Conservation (phyloP, 1,139 yeast genomes). For the Sugiyamaella neomexicana region DNA sequence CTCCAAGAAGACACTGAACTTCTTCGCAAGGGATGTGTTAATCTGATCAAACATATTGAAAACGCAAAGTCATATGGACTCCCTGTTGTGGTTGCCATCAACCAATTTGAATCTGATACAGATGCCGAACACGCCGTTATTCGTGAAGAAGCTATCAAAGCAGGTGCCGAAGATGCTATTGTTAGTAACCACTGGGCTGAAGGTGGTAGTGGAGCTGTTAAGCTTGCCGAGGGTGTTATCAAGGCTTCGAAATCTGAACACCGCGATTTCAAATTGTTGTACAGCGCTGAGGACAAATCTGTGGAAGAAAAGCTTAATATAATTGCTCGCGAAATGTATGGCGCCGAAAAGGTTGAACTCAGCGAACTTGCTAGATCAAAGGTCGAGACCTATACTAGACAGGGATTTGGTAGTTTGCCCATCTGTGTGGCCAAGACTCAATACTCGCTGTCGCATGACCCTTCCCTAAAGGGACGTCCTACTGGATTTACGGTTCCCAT, state of each 20-base stretch:
- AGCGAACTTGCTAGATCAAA: constrained; percentile 82
- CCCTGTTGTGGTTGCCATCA: constrained; percentile 95
- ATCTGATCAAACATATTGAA: constrained; percentile 85
- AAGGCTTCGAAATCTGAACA: constrained; percentile 56
- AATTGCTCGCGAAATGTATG: constrained; percentile 91
- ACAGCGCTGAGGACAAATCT: constrained; percentile 63
- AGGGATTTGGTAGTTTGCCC: constrained; percentile 90
- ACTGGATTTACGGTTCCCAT: constrained; percentile 93
- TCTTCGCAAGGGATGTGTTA: constrained; percentile 80
- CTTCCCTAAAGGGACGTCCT: constrained; percentile 91
- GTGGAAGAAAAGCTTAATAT: constrained; percentile 81
- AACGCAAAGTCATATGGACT: constrained; percentile 85
- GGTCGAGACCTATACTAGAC: constrained; percentile 78
- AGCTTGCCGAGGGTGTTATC: constrained; percentile 81
- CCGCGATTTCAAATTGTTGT: constrained; percentile 64
- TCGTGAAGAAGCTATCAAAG: constrained; percentile 77
- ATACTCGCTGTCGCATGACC: constrained; percentile 93
- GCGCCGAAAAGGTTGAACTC: constrained; percentile 87
- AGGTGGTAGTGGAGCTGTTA: constrained; percentile 94
- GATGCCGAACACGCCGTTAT: constrained; percentile 81
- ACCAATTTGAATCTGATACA: constrained; percentile 85
- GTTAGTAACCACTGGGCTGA: constrained; percentile 97
- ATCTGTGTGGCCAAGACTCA: constrained; percentile 98
- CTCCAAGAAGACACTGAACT: constrained; percentile 81
- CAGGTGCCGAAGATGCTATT: constrained; percentile 93